These are phyloP conservation scores for Torulaspora microellipsoides DNA, from an alignment of 805 yeast genomes.

Conservation along the genomic window DNA sequence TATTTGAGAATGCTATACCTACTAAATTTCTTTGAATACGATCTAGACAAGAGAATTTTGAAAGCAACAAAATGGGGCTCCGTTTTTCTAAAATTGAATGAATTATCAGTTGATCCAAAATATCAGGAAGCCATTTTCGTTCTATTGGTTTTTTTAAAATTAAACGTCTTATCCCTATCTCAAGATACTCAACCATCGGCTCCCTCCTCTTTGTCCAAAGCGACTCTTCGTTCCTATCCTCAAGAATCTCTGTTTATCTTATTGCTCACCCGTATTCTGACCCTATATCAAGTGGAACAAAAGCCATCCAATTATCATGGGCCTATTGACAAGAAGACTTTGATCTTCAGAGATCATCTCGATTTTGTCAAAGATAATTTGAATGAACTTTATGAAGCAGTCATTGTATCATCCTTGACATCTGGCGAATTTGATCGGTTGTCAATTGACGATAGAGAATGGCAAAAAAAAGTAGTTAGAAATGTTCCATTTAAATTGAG, in stretches of 20 bases:
- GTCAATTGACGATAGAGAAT: conserved; percentile 42
- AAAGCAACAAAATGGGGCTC: conserved; percentile 50
- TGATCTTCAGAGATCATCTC: conserved; percentile 63
- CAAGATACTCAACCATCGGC: conserved; percentile 34
- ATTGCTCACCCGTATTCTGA: conserved; percentile 46
- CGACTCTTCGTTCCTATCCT: conserved; percentile 40
- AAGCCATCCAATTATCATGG: conserved; percentile 57
- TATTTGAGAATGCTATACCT: conserved; percentile 50
- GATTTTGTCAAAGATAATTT: conserved; percentile 47
- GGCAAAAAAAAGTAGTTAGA: conserved; percentile 51
- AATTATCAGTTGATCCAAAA: conserved; percentile 30
- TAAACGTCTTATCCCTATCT: conserved; percentile 38
- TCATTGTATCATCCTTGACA: conserved; percentile 46
- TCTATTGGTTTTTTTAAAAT: conserved; percentile 44
- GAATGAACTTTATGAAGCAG: conserved; percentile 52
- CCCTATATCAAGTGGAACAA: conserved; percentile 45
- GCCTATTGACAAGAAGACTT: conserved; percentile 61
- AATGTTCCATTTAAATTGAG: conserved; percentile 57
- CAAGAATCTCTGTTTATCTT: conserved; percentile 36
- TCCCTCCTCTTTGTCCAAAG: conserved; percentile 32
- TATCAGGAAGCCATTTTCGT: conserved; percentile 42
- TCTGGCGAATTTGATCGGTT: conserved; percentile 58
- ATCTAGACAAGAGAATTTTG: conserved; percentile 34
- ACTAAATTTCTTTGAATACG: conserved; percentile 43
- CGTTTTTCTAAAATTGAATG: conserved; percentile 36